Evolutionary conservation across 2,329 filamentous ascomycete species (phyloP).

Genomic region (Penicillium palitans): DNA sequence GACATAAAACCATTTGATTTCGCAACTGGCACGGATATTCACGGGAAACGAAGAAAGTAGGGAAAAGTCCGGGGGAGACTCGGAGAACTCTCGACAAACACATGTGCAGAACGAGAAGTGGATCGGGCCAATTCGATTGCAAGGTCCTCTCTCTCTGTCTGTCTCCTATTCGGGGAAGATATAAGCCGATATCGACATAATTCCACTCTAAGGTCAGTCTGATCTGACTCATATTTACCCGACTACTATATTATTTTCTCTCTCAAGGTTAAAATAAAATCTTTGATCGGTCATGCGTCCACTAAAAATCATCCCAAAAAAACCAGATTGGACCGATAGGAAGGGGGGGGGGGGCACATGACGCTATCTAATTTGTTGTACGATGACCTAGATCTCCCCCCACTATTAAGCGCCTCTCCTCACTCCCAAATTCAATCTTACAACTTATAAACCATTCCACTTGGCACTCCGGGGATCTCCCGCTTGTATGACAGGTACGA

Average conservation of each 20-base stretch:
- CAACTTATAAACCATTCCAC: not conserved
- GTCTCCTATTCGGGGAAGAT: conserved; percentile 16
- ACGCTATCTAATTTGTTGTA: conserved; percentile 7
- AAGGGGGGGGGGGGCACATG: not conserved
- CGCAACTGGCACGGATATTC: conserved; percentile 18
- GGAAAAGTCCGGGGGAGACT: conserved; percentile 22
- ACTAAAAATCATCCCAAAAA: not conserved
- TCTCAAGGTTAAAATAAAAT: not conserved
- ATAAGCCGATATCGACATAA: not conserved
- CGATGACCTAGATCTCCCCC: not conserved
- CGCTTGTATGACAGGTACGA: conserved; percentile 17
- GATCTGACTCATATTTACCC: not conserved
- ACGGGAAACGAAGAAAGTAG: conserved; percentile 16
- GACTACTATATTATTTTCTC: not conserved
- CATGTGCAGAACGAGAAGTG: not conserved
- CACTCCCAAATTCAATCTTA: not conserved
- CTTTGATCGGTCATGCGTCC: conserved; percentile 20
- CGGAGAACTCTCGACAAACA: conserved; percentile 26
- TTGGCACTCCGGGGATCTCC: conserved; percentile 22
- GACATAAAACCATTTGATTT: not conserved
- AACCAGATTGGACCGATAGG: not conserved
- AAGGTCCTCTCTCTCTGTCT: not conserved
- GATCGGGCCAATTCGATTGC: conserved; percentile 2
- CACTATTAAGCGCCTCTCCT: not conserved
- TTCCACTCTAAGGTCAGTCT: not conserved